Evolutionary conservation across 495 filamentous ascomycete genomes (phyloP), one percentile per base, ranked within the genome.

Genomic region (Pseudoneurospora amorphoporcata): DNA sequence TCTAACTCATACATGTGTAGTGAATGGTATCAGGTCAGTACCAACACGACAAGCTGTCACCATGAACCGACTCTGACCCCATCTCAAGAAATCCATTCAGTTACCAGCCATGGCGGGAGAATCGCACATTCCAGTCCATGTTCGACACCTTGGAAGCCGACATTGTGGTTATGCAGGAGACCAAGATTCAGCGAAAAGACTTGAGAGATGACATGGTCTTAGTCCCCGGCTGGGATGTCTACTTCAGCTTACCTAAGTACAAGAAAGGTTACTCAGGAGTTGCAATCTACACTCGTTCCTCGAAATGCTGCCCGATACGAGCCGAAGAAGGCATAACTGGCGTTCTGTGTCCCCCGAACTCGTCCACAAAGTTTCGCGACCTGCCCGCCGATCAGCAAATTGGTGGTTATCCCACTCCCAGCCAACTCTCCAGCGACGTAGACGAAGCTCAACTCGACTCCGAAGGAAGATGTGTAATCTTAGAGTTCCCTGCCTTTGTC

Each of bases 201-300:
- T 85, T 99, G 3, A 85, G 86, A 38, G 95, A 98, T 84, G 95
- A 97, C 79, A 98, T 99, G 94, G 94, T 99, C 16, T 81, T 98
- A 6, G 90, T 99, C 0, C 90, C 93, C 0, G 95, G 95, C 35
- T 99, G 95, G 95, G 95, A 99, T 80, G 97, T 94, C 75, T 97
- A 90, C 79, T 98, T 97, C 82, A 97, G 93, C 77, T 86, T 99
- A 8, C 95, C 95, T 8, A 92, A 89, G 78, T 85, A 95, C 75
- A 98, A 98, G 82, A 97, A 98, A 83, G 95, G 94, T 92, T 99
- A 99, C 79, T 96, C 95, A 19, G 95, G 95, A 2, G 93, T 99
- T 3, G 95, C 92, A 14, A 92, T 99, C 23, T 99, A 98, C 81
- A 97, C 94, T 3, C 89, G 94, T n/a, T 93, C 94, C 78, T 88